A percentile compares a stretch with the other conserved stretches of the same genome.
phyloP scores from a whole-genome alignment of 495 filamentous ascomycete genomes.

The Aspergillus mulundensis region DNA sequence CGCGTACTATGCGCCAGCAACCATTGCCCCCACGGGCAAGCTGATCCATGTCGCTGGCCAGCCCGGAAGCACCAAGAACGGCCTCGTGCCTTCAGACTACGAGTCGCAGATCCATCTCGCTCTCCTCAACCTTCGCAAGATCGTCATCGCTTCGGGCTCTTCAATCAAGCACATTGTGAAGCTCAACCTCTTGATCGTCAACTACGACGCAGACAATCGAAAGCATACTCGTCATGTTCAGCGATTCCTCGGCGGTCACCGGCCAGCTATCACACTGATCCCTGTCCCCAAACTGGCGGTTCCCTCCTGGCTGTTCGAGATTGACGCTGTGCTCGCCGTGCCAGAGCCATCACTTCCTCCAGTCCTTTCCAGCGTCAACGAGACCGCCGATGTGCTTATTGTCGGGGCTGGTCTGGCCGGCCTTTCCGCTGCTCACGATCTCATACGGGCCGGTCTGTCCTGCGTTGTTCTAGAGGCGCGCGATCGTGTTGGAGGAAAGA shows the following conservation, averaged over 20 bases:
- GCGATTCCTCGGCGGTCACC: constrained; percentile 26
- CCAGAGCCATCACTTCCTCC: not conserved
- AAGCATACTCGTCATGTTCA: constrained; percentile 23
- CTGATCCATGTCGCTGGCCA: constrained; percentile 24
- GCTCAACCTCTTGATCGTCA: constrained; percentile 32
- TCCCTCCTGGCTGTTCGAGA: constrained; percentile 30
- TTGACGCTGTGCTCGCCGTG: constrained; percentile 30
- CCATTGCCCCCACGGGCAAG: not conserved
- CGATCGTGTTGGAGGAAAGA: constrained; percentile 51
- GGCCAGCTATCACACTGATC: constrained; percentile 29
- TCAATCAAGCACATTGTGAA: constrained; percentile 26
- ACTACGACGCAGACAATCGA: constrained; percentile 24
- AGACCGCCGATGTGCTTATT: constrained; percentile 36
- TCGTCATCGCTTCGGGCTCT: constrained; percentile 16
- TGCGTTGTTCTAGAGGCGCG: constrained; percentile 45
- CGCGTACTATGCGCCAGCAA: constrained; percentile 11
- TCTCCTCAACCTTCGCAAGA: constrained; percentile 24
- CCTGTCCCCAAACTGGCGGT: constrained; percentile 29
- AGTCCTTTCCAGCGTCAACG: not conserved
- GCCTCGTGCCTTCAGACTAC: constrained; percentile 22
- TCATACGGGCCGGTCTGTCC: constrained; percentile 39
- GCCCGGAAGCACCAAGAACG: constrained; percentile 16
- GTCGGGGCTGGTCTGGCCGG: constrained; percentile 51
- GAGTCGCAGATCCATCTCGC: constrained; percentile 29
- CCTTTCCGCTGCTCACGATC: constrained; percentile 39